A percentile compares a stretch with the other conserved stretches of the same genome.
Evolutionary conservation across 1,139 yeast genomes (phyloP).

Genomic region (Candida gigantensis): DNA sequence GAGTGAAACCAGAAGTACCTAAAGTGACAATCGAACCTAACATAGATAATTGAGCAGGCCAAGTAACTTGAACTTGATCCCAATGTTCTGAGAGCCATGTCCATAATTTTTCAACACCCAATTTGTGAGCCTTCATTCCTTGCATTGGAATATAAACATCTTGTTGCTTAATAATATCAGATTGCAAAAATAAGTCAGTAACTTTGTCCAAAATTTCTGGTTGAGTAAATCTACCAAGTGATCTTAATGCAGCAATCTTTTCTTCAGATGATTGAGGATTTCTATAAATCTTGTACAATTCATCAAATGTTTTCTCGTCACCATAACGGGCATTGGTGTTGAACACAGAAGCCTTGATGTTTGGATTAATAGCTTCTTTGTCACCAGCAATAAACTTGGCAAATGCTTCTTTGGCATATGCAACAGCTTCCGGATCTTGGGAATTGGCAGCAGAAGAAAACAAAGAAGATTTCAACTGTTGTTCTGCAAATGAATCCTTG

Average conservation of each 20-base stretch:
- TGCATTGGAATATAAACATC: constrained; percentile 79
- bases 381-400: constrained; percentile 64
- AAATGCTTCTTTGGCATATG: constrained; percentile 58
- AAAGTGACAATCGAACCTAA: constrained; percentile 70
- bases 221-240: constrained; percentile 72
- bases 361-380: constrained; percentile 73
- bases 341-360: constrained; percentile 74
- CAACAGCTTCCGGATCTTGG: constrained; percentile 55
- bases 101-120: constrained; percentile 72
- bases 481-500: constrained; percentile 66
- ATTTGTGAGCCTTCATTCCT: constrained; percentile 62
- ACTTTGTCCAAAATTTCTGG: constrained; percentile 60
- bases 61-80: constrained; percentile 59
- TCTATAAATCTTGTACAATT: constrained; percentile 62
- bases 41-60: constrained; percentile 85
- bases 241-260: constrained; percentile 70
- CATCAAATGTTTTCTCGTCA: constrained; percentile 61
- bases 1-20: constrained; percentile 66
- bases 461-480: constrained; percentile 73
- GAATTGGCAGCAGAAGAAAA: constrained; percentile 69
- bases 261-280: constrained; percentile 72
- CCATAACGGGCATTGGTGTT: constrained; percentile 68
- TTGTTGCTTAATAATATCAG: constrained; percentile 72
- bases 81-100: constrained; percentile 77
- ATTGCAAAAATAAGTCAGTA: constrained; percentile 60